Base-by-base conservation (phyloP, 2,329 filamentous ascomycete genomes). In the Aspergillus sp. region DNA sequence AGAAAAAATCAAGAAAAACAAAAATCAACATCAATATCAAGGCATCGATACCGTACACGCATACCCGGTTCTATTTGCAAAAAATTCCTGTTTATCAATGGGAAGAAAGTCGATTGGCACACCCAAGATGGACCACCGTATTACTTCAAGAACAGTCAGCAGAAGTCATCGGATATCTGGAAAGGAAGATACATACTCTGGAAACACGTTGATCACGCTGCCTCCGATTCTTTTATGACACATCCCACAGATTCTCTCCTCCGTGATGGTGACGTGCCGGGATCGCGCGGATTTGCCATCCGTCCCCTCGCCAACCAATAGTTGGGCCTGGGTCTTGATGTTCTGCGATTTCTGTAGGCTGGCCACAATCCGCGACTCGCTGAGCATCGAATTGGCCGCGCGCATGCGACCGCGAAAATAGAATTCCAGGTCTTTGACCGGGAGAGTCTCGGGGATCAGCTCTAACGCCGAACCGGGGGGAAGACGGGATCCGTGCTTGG, bases 361-460 rank as follows among this genome's bases (percentile, higher is more conserved):
- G 2, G 89, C 86, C 2, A 92, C 85, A 29, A 99, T 87, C 29
- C 90, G 86, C 32, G 89, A 87, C 75, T 95, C 89, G 67, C 93
- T 94, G 60, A 95, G 84, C 1, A 90, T 83, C 24, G 88, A 90
- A 68, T 92, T 97, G 55, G 92, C 92, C 11, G 89, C 87, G 20
- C 95, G 88, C 69, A 98, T 96, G 22, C 94, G 88, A 11, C 93
- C 92, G 42, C 88, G 87, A 81, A 99, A 98, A 77, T 99, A 99
- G 14, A 89, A 89, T 69, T 93, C 90, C 0, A 99, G 85, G 58
- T 95, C 86, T 42, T 84, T 81, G 7, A 98, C 86, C 0, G 92
- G 89, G 7, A 98, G 85, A 3, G 85, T 82, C 60, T 91, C 85
- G 0, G 95, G 95, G 49, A 99, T 93, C 22, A 99, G 83, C 20